These are phyloP conservation scores for Urochloa ruziziensis DNA, from an alignment of 176 grass and related monocot species.

Conservation along the genomic window DNA sequence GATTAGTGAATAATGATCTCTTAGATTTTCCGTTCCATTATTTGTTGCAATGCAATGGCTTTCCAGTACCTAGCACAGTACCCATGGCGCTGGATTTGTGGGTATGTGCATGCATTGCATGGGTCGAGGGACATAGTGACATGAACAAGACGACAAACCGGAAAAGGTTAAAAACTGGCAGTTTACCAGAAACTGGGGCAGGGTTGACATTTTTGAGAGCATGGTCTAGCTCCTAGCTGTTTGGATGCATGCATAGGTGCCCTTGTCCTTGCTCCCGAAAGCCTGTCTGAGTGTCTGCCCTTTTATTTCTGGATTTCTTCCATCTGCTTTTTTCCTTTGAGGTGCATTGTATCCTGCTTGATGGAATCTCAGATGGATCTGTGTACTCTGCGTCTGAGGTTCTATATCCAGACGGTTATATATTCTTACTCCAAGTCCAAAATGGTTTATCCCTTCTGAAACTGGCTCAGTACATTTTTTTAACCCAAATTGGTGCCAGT, in stretches of 20 bases:
- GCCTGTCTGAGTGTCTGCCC: background rate
- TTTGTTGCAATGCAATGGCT: background rate
- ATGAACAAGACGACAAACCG: conserved; percentile 32
- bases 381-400: background rate
- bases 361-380: background rate
- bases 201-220: conserved; percentile 48
- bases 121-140: conserved; percentile 11
- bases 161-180: conserved; percentile 39
- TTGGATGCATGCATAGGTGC: conserved; percentile 32
- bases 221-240: conserved; percentile 17
- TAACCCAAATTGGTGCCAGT: background rate
- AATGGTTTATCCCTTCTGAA: background rate
- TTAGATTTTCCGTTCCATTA: background rate
- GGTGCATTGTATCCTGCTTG: background rate
- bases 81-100: conserved; percentile 19
- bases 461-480: background rate
- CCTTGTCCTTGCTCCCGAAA: conserved; percentile 32
- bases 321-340: background rate
- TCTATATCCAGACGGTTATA: background rate
- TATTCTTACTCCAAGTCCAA: background rate
- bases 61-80: conserved; percentile 27
- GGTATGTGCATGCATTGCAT: conserved; percentile 18
- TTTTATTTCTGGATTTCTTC: background rate
- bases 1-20: background rate
- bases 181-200: conserved; percentile 4